These are phyloP conservation scores for Phaeotremella skinneri DNA, from an alignment of 768 basidiomycete genomes.

Conservation along the genomic window DNA sequence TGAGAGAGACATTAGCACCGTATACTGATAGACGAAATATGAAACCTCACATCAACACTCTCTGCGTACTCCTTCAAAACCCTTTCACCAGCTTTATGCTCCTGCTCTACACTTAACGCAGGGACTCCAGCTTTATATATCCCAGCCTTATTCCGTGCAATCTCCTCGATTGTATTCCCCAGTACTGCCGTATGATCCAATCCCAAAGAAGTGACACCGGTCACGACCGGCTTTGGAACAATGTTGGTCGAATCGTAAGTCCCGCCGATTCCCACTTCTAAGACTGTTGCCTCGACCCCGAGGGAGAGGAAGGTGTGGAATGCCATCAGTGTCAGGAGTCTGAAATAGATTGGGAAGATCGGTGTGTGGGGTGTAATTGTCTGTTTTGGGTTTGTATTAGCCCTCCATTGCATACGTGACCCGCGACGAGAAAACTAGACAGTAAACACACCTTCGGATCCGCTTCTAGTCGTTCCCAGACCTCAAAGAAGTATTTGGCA, in stretches of 20 bases:
- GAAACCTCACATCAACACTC: slow-evolving; percentile 62
- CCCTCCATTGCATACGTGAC: slow-evolving; percentile 16
- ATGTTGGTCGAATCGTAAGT: slow-evolving; percentile 93
- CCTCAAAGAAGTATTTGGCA: slow-evolving; percentile 87
- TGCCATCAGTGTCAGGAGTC: slow-evolving; percentile 86
- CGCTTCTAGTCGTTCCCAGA: slow-evolving; percentile 78
- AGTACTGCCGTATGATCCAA: slow-evolving; percentile 86
- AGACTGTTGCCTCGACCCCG: slow-evolving; percentile 78
- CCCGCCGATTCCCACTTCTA: slow-evolving; percentile 97
- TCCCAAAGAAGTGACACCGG: slow-evolving; percentile 85
- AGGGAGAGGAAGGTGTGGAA: slow-evolving; percentile 77
- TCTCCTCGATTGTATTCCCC: slow-evolving; percentile 82
- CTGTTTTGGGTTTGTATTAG: slow-evolving; percentile 8
- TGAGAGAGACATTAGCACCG: neutral
- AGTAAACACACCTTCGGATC: slow-evolving; percentile 60
- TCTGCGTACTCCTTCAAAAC: slow-evolving; percentile 67
- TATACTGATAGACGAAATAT: neutral
- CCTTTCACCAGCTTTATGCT: slow-evolving; percentile 59
- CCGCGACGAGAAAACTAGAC: neutral
- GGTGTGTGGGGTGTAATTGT: slow-evolving; percentile 55
- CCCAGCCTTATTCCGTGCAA: slow-evolving; percentile 92
- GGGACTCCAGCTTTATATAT: slow-evolving; percentile 91
- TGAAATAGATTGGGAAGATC: slow-evolving; percentile 86
- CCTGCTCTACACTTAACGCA: slow-evolving; percentile 77
- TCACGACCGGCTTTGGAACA: slow-evolving; percentile 82